Evolutionary conservation across 805 yeast species (phyloP).

Genomic region (Clavispora fructus): DNA sequence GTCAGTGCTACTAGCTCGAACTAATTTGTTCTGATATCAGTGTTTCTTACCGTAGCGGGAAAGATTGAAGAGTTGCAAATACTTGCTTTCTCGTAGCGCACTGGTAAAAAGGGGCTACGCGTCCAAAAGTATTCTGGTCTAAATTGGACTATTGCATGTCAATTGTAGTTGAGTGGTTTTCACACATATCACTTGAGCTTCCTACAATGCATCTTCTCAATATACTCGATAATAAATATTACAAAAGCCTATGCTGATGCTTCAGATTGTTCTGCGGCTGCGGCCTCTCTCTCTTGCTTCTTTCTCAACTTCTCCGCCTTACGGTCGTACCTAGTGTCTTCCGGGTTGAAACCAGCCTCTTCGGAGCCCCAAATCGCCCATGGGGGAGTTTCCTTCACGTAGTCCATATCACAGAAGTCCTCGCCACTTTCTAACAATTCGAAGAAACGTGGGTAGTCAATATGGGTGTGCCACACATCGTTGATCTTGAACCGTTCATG

Average conservation of each 20-base stretch:
- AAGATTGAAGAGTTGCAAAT: too few species aligned
- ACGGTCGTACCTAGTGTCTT: conserved; percentile 63
- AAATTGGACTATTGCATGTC: too few species aligned
- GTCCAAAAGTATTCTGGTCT: too few species aligned
- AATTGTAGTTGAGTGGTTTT: too few species aligned
- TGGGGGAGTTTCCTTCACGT: conserved; percentile 72
- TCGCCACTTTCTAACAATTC: conserved; percentile 60
- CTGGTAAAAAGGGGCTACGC: too few species aligned
- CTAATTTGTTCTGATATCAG: too few species aligned
- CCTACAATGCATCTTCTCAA: too few species aligned
- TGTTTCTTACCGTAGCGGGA: too few species aligned
- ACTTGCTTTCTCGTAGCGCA: too few species aligned
- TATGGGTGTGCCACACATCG: conserved; percentile 83
- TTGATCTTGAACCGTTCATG: conserved; percentile 63
- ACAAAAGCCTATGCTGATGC: background rate
- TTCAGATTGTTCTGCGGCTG: background rate
- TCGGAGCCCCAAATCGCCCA: conserved; percentile 90
- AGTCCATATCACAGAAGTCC: conserved; percentile 74
- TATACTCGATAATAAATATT: background rate
- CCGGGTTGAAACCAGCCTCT: conserved; percentile 87
- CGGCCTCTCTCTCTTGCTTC: conserved; percentile 33
- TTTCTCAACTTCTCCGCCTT: conserved; percentile 55
- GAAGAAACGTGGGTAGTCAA: conserved; percentile 74
- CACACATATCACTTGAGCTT: too few species aligned
- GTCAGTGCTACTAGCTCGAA: too few species aligned